Evolutionary conservation across 208 protist species (phyloP), one percentile per base, ranked within the genome.

Genomic region (Trypanosomatidae sp.): DNA sequence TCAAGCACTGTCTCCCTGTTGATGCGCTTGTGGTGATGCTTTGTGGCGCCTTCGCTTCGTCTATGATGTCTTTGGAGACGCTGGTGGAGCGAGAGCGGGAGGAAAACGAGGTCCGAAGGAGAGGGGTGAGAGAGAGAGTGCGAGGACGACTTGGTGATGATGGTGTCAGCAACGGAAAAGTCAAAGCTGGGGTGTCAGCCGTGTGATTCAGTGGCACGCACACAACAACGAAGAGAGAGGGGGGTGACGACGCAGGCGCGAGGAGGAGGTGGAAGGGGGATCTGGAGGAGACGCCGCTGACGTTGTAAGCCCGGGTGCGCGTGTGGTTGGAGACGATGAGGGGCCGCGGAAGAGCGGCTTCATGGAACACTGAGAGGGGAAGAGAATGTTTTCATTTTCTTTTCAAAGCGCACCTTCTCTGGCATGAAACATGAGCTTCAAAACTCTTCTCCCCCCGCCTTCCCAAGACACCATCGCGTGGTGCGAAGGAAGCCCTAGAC

Each of bases 71-170:
- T 36, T 36, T 36, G 33, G 33, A 36, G 33, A 36, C 33, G 33
- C 33, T 36, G 33, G 33, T 36, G 33, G 49, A 59, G 28, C 30
- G 44, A 58, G 66, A 71, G 44, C 73, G 56, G 75, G 67, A 22
- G 69, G 72, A 25, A 64, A 66, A 33, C 52, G 66, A 25, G 49
- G 25, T 55, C 33, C 1, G 33, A 36, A 36, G 33, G 33, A 36
- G 33, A 36, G 33, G 1, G 33, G 49, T 53, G 49, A 22, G 49
- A 22, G 49, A n/a, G 49, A 22, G 49, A 53, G 12, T 53, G 17
- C 12, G 22, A 22, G 22, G 49, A 13, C 22, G 49, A n/a, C 49
- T 53, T 22, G 49, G 17, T 53, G 49, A 13, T 22, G 49, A 53
- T 53, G 49, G 17, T 22, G 49, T n/a, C 17, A 53, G 33, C 33